phyloP scores from a whole-genome alignment of 495 filamentous ascomycete genomes.

The Trichoderma erinaceum region DNA sequence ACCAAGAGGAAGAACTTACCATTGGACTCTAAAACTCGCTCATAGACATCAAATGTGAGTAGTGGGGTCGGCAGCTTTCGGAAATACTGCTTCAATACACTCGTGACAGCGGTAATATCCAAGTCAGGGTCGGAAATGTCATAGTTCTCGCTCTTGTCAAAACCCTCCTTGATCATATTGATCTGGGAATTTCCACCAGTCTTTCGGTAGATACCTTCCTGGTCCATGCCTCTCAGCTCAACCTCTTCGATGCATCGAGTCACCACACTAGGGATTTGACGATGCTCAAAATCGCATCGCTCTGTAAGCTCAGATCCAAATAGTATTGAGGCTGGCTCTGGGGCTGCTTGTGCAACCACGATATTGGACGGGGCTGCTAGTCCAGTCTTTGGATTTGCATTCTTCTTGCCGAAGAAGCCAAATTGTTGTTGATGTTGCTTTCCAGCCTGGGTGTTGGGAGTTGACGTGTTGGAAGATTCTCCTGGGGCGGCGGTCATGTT shows the following conservation, averaged over 20 bases:
- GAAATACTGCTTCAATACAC: constrained; percentile 96
- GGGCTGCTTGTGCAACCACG: constrained; percentile 31
- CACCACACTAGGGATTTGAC: constrained; percentile 83
- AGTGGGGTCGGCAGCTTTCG: constrained; percentile 86
- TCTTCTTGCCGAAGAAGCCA: constrained; percentile 61
- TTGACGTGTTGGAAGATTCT: constrained; percentile 33
- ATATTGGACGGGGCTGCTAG: constrained; percentile 46
- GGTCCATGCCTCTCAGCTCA: constrained; percentile 92
- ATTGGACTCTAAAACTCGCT: constrained; percentile 73
- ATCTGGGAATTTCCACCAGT: constrained; percentile 84
- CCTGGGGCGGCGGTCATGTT: constrained; percentile 50
- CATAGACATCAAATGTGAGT: constrained; percentile 89
- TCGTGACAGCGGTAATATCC: constrained; percentile 95
- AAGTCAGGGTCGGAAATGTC: constrained; percentile 91
- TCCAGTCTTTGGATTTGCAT: constrained; percentile 41
- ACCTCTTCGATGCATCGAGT: constrained; percentile 97
- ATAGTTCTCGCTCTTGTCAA: constrained; percentile 75
- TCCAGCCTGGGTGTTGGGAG: constrained; percentile 25
- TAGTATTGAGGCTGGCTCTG: constrained; percentile 56
- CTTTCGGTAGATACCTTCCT: constrained; percentile 98
- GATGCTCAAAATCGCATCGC: constrained; percentile 81
- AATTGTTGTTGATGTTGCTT: constrained; percentile 59
- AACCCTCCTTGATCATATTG: constrained; percentile 80
- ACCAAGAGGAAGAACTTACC: constrained; percentile 34
- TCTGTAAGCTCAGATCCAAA: constrained; percentile 89